Percentiles rank a stretch among this genome's conserved stretches.
Evolutionary conservation across 1,284 basidiomycete species (phyloP).

Genomic region (Ganoderma meredithae): DNA sequence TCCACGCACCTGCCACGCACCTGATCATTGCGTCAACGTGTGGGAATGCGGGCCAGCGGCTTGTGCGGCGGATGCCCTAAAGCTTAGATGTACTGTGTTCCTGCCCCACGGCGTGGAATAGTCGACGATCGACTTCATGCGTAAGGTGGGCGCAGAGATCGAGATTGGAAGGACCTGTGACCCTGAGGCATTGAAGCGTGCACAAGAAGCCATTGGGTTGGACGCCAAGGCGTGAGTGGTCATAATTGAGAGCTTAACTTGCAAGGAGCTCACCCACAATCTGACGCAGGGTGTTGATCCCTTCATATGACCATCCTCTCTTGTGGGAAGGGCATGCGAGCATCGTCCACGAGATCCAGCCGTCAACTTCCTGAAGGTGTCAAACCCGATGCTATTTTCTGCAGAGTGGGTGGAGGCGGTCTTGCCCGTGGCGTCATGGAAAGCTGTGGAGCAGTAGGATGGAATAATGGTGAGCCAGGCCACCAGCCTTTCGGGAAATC

Average conservation of each 20-base stretch:
- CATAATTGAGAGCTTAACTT: background rate
- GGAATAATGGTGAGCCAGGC: conserved; percentile 62
- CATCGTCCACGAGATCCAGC: conserved; percentile 67
- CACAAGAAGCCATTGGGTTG: conserved; percentile 49
- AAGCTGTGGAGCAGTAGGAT: conserved; percentile 65
- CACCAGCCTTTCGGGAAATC: background rate
- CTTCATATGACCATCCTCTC: conserved; percentile 71
- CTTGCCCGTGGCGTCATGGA: conserved; percentile 71
- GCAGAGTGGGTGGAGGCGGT: conserved; percentile 79
- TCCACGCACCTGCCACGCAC: conserved; percentile 60
- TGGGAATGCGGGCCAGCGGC: conserved; percentile 79
- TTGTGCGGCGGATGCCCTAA: conserved; percentile 60
- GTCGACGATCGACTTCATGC: conserved; percentile 57
- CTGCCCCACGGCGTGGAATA: conserved; percentile 60
- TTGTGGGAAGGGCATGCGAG: conserved; percentile 79
- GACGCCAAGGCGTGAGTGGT: conserved; percentile 61
- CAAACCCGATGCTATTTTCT: conserved; percentile 76
- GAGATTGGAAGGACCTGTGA: conserved; percentile 63
- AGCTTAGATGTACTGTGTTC: conserved; percentile 69
- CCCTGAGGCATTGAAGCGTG: conserved; percentile 59
- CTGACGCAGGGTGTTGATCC: conserved; percentile 63
- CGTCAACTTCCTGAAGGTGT: conserved; percentile 50
- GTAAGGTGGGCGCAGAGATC: conserved; percentile 61
- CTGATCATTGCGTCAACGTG: conserved; percentile 74
- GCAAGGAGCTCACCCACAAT: background rate